Base-by-base conservation (phyloP, 345 rosid genomes). In the Salix suchowensis region DNA sequence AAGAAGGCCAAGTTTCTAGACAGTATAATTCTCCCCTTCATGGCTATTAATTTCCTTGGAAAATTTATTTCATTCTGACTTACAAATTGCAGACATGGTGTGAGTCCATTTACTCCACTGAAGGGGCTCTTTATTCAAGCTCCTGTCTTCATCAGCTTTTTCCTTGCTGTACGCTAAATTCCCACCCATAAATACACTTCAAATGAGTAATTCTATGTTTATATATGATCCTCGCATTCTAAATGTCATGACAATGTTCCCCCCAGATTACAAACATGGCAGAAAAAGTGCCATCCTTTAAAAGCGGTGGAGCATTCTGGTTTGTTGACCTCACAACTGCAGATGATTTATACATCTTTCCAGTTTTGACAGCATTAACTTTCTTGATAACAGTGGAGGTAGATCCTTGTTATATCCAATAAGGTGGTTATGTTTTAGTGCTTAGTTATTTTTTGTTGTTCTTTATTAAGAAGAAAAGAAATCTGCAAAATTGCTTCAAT, bases 371-470 rank as follows among this genome's bases (percentile, higher is more conserved):
- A 24, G 91, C 82, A 28, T 67, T 86, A 72, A 84, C 88, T 42
- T 93, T 93, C 85, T 90, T 81, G 86, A 80, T 91, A 78, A 88
- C 92, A 3, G 97, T 90, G 68, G 98, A 96, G 98, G 98, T 93
- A 88, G n/a, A 68, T 54, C 36, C 50, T 28, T 68, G 65, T 67
- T 58, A 26, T 58, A 58, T 58, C 64, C 28, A 58, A n/a, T 58
- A n/a, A 9, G 28, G 64, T 1, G 64, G 28, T 58, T 58, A 58
- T 54, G 61, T 58, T 58, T 58, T 58, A n/a, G 24, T n/a, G 64
- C 64, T 70, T 77, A 66, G 65, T 69, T 4, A 1, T 55, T 61
- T 21, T 16, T 15, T 32, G 12, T 70, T 14, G 1, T 5, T n/a
- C 65, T 42, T 11, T 11, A 2, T 0, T 10, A 42, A 11, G 4